Base-by-base conservation (phyloP, 129 eudicot genomes). In the Chrysanthemum lavandulifolium region DNA sequence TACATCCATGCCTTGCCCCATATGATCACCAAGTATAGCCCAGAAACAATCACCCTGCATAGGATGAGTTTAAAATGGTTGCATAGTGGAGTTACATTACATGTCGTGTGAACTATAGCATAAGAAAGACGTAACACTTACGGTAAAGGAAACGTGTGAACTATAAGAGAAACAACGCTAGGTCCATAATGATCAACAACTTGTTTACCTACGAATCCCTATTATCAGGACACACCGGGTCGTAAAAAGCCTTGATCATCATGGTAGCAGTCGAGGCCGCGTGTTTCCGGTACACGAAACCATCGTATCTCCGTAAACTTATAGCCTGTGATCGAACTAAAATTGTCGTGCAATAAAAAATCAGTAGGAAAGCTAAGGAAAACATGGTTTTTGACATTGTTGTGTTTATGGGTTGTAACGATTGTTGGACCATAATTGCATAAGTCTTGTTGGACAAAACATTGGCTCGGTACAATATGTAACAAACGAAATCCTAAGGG, bases 141-240 rank as follows among this genome's bases (percentile, higher is more conserved):
- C 97, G 96, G 98, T 55, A 93, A 79, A 49, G 98, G 83, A 69
- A 93, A 89, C 33, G 96, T 85, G 65, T 93, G 98, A 53, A 90
- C 85, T 54, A 86, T 73, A 56, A 93, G 89, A 19, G 86, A 78
- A 27, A 86, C 76, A 61, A 69, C 82, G 10, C 69, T 47, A 13
- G 83, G 69, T 59, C 89, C 87, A 54, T 87, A 90, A 43, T 82
- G 67, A 27, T 82, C 75, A 16, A 93, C 72, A 10, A 84, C 96
- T 59, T 85, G 83, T 72, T 87, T 90, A 27, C 80, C 97, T 97
- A 93, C 0, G 98, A 76, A 64, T 93, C 92, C 15, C 97, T 79
- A 72, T 85, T 83, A 58, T 93, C 98, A 12, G 98, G 96, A 78
- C 98, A 93, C 60, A 90, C 89, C 57, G 97, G 97, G 76, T 90